Base-by-base conservation (phyloP, 148 eudicot genomes). In the Diospyros kaki region DNA sequence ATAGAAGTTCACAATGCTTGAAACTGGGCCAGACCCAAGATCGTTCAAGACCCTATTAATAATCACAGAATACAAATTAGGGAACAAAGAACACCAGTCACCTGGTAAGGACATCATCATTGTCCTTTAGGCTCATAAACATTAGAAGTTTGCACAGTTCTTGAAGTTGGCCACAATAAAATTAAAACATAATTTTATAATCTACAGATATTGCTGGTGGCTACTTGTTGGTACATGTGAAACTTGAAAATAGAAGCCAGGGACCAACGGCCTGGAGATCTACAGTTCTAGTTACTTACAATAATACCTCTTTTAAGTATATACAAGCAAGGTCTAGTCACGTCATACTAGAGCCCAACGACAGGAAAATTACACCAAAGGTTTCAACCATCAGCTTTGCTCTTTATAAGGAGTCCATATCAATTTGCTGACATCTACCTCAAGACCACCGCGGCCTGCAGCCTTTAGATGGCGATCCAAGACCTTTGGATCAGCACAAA, bases 361-460 rank as follows among this genome's bases (percentile, higher is more conserved):
- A 71, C 7, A 12, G 41, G 41, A 56, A 55, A 38, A 13, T n/a
- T 28, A 11, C 46, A 10, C 53, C 5, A 11, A 38, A 15, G 42
- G 51, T 54, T 17, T 56, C 5, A 45, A 9, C 60, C 62, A 78
- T 88, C 87, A 90, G 75, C 88, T 87, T 81, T 94, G 96, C 77
- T 94, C 98, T 75, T 92, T 94, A 75, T 90, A 94, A 74, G 97
- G 97, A 80, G 97, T 90, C 98, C 98, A 94, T 41, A 94, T 94
- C 76, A 94, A 83, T 77, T 92, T 94, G 73, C 93, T 76, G 48
- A 86, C 97, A 84, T 94, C 93, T 15, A 92, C 96, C 18, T 89
- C 98, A 56, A 92, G 91, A 79, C 97, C 98, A 55, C 93, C 97
- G 41, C 96, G 90, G 12, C 98, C 98, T 55, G 98, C 98, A 76